Evolutionary conservation across 768 basidiomycete species (phyloP), one percentile per base, ranked within the genome.

Genomic region (Hygrophorus russula): DNA sequence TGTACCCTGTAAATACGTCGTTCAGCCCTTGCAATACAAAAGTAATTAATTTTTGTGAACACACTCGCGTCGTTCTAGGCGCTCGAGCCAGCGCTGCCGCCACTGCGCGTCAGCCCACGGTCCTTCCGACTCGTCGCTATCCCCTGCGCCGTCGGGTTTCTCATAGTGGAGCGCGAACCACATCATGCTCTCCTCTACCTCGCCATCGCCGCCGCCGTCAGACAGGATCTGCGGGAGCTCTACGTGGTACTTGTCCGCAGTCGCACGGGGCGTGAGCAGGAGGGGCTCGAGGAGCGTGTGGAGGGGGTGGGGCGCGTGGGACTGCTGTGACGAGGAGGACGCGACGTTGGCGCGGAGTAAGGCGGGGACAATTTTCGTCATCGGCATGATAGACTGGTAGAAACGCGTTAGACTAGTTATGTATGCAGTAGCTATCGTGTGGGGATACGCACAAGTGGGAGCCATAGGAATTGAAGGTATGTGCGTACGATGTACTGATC

Each of bases 381-480:
- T 63, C 7, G 83, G 75, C 79, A 84, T 80, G 37, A 85, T 73
- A 2, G 82, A 80, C 86, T 89, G 48, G n/a, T n/a, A 14, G 12
- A 7, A 14, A 18, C 24, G 11, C 27, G 35, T 51, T 43, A 45
- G 42, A 39, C 30, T 31, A 14, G 39, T 24, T 11, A 36, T 39
- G 32, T 34, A 15, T n/a, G n/a, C n/a, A n/a, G n/a, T n/a, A n/a
- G n/a, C n/a, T n/a, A n/a, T n/a, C n/a, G 45, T 17, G 28, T 14
- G 20, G 36, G 24, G 40, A 46, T 5, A 52, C 59, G 41, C 50
- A 84, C 84, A 63, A 85, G 74, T 36, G 84, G 83, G 34, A 86
- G 69, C 82, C 83, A 87, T 5, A 87, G 67, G 50, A 80, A 83
- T 51, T 85, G 82, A 36, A 82, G 70, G 57, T 86, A 87, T 2